These are phyloP conservation scores for Mrakiaceae sp. DNA, from an alignment of 1,284 basidiomycete species.

Conservation along the genomic window DNA sequence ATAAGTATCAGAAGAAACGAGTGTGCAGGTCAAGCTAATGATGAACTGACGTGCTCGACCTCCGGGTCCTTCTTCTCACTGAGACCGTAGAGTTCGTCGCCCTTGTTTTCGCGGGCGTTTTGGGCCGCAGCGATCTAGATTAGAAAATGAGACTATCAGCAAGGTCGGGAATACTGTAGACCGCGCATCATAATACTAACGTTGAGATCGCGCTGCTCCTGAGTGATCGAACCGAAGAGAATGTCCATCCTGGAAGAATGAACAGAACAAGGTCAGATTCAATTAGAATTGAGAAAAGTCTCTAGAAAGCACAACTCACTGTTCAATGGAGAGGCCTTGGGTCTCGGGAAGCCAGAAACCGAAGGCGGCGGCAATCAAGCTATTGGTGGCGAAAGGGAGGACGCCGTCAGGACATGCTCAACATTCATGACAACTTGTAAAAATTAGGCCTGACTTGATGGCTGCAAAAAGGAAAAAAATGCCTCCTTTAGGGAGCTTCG, in stretches of 20 bases:
- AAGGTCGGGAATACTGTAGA: not conserved
- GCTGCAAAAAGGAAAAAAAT: slow-evolving; percentile 13
- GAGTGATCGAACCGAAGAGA: slow-evolving; percentile 8
- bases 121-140: not conserved
- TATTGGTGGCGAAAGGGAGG: not conserved
- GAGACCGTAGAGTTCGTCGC: not conserved
- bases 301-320: not conserved
- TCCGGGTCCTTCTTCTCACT: slow-evolving; percentile 13
- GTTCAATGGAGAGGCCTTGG: slow-evolving; percentile 8
- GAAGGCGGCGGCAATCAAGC: slow-evolving; percentile 8
- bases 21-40: too few relatives aligned
- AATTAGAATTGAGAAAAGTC: not conserved
- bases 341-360: slow-evolving; percentile 17
- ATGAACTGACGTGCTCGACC: not conserved
- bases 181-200: not conserved
- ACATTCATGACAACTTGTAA: too few relatives aligned
- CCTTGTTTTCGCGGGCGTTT: not conserved
- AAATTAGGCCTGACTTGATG: not conserved
- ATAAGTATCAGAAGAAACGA: too few relatives aligned
- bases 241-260: not conserved
- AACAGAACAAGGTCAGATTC: not conserved
- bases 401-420: not conserved
- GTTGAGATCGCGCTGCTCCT: slow-evolving; percentile 8
- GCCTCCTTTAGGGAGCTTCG: slow-evolving; percentile 11
- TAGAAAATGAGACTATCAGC: not conserved